phyloP scores from a whole-genome alignment of 2,329 filamentous ascomycete species.

The Fusarium ramigenum region DNA sequence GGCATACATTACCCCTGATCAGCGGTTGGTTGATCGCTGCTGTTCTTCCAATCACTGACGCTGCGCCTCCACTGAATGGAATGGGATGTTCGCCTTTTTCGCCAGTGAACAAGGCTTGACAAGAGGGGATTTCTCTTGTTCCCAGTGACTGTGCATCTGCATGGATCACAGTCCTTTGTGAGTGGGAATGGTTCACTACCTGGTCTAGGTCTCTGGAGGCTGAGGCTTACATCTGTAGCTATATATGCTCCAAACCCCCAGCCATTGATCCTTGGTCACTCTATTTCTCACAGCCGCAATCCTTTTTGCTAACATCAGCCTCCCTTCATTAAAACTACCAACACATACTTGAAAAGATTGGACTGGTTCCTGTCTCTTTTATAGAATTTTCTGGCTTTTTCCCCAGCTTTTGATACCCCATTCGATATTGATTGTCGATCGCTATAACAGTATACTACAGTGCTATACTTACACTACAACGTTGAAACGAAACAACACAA shows the following conservation, averaged over 20 bases:
- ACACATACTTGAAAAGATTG: conserved; percentile 8
- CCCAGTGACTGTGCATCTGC: conserved; percentile 1
- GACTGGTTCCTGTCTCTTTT: conserved; percentile 25
- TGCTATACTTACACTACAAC: not conserved
- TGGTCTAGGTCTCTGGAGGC: conserved; percentile 12
- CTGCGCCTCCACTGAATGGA: conserved; percentile 25
- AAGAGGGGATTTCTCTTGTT: not conserved
- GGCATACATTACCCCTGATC: not conserved
- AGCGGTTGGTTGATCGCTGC: not conserved
- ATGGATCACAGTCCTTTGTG: conserved; percentile 12
- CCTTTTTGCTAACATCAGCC: conserved; percentile 13
- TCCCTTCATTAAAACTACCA: conserved; percentile 12
- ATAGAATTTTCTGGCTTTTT: not conserved
- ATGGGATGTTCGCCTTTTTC: not conserved
- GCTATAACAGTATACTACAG: not conserved
- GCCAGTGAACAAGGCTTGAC: conserved; percentile 8
- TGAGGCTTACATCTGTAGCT: conserved; percentile 24
- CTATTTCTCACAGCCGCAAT: conserved; percentile 22
- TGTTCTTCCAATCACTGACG: conserved; percentile 18
- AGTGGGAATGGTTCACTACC: not conserved
- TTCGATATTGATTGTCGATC: conserved; percentile 20
- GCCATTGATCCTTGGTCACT: not conserved
- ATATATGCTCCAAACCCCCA: conserved; percentile 11
- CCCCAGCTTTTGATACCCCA: conserved; percentile 13
- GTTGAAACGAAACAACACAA: conserved; percentile 12